Evolutionary conservation across 2,329 filamentous ascomycete species (phyloP), one percentile per base, ranked within the genome.

Genomic region (Huntiella bhutanensis): DNA sequence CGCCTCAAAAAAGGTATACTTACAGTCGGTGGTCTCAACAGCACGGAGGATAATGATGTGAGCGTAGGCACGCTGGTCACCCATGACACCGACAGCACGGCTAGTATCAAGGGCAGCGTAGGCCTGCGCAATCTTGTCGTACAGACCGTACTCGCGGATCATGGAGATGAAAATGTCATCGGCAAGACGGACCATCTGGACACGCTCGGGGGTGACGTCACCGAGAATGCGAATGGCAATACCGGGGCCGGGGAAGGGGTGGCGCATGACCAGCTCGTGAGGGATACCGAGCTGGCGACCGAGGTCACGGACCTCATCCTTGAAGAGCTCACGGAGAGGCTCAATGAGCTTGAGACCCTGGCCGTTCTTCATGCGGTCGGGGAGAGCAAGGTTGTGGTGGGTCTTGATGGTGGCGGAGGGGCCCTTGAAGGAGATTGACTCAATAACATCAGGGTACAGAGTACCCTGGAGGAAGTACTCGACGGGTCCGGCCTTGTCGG

Each of bases 381-480:
- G 74, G 2, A 84, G 68, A 42, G 80, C 80, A 32, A 82, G 79
- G 54, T 82, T 77, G 66, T 80, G 77, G 60, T 81, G 78, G 10
- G 77, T 43, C 49, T 71, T 71, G 55, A 70, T 69, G n/a, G 67
- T 69, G 13, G 63, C 62, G 2, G 60, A 65, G n/a, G 65, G 65
- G 2, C 65, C 66, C 55, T 65, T 67, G 58, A 64, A 70, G 33
- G 57, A 62, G 37, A 69, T 52, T 5, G 59, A 65, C 57, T 73
- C 70, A 43, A 75, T 70, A 34, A 61, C 55, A 46, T 60, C 59
- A n/a, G 58, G 54, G 61, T 84, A 84, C 22, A 84, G 67, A 6
- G 83, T 91, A 13, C 86, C 85, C 63, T 95, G 87, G 7, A 95
- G 69, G 57, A 95, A 82, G 33, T 75, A 95, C 55, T 84, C 75